phyloP scores from a whole-genome alignment of 371 early-diverging fungal genomes.

The Mortierella polycephala region DNA sequence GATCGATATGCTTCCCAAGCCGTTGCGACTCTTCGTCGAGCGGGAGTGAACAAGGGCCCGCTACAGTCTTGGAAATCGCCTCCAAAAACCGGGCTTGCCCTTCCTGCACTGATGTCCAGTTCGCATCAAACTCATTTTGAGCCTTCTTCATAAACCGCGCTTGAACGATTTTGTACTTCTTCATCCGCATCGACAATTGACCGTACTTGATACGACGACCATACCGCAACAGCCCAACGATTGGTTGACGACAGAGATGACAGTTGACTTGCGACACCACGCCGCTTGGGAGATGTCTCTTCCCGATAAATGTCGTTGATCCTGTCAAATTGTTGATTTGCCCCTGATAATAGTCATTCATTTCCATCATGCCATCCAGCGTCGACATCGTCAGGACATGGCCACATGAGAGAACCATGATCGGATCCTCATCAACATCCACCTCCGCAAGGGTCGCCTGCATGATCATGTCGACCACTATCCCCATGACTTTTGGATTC shows the following conservation, averaged over 20 bases:
- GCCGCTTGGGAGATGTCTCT: constrained; percentile 19
- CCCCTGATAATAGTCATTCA: constrained; percentile 50
- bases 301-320: constrained; percentile 3
- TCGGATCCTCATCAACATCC: constrained; percentile 56
- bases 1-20: too few species aligned
- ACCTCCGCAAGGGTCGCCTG: constrained; percentile 42
- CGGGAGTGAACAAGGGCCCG: too few species aligned
- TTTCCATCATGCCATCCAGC: constrained; percentile 58
- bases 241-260: constrained; percentile 36
- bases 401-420: constrained; percentile 58
- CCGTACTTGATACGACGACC: constrained; percentile 45
- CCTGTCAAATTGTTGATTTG: constrained; percentile 2
- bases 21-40: too few species aligned
- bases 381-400: constrained; percentile 58
- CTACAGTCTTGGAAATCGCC: too few species aligned
- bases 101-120: background rate
- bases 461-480: constrained; percentile 28
- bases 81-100: background rate
- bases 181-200: constrained; percentile 13
- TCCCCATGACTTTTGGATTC: constrained; percentile 17
- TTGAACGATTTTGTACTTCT: constrained; percentile 14
- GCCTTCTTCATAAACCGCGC: background rate
- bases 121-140: background rate
- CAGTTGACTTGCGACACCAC: constrained; percentile 25
- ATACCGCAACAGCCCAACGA: constrained; percentile 26